A percentile compares a stretch with the other conserved stretches of the same genome.
Conservation (phyloP, 441 rosid species). For the Pelargonium myrrhifolium region DNA sequence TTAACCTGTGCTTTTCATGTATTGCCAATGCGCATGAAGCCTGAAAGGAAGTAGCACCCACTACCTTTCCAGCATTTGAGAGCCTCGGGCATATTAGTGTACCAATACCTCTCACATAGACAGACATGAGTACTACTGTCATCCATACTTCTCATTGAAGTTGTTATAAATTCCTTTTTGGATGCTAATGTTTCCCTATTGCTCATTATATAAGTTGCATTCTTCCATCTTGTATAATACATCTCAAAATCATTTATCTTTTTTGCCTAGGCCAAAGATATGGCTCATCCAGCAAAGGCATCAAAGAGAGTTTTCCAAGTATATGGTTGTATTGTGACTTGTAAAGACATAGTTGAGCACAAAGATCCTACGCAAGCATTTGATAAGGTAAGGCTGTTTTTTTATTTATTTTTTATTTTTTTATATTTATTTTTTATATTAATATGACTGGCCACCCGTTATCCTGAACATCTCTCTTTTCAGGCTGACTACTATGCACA, state of each 20-base stretch:
- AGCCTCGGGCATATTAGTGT: not conserved
- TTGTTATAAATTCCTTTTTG: not conserved
- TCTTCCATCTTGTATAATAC: slow-evolving; percentile 3
- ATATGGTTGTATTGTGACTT: slow-evolving; percentile 73
- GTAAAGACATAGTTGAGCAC: slow-evolving; percentile 77
- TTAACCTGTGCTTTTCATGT: no score
- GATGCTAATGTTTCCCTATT: not conserved
- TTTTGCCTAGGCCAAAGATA: slow-evolving; percentile 39
- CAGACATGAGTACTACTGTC: not conserved
- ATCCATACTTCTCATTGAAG: not conserved
- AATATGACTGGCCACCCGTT: not conserved
- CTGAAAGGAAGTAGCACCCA: not conserved
- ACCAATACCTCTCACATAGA: not conserved
- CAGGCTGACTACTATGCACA: slow-evolving; percentile 92
- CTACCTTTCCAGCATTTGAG: not conserved
- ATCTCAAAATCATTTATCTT: slow-evolving; percentile 15
- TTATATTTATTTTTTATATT: no score
- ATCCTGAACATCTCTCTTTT: slow-evolving; percentile 10
- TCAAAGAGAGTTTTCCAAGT: slow-evolving; percentile 71
- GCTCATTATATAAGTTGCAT: slow-evolving; percentile 4
- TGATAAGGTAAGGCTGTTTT: slow-evolving; percentile 47
- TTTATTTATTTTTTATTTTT: slow-evolving; percentile 5
- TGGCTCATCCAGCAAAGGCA: slow-evolving; percentile 26
- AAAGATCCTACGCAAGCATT: slow-evolving; percentile 54
- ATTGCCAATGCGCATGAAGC: no score